These are phyloP conservation scores for Phytophthora fragariaefolia DNA, from an alignment of 352 stramenopile species.

Conservation along the genomic window DNA sequence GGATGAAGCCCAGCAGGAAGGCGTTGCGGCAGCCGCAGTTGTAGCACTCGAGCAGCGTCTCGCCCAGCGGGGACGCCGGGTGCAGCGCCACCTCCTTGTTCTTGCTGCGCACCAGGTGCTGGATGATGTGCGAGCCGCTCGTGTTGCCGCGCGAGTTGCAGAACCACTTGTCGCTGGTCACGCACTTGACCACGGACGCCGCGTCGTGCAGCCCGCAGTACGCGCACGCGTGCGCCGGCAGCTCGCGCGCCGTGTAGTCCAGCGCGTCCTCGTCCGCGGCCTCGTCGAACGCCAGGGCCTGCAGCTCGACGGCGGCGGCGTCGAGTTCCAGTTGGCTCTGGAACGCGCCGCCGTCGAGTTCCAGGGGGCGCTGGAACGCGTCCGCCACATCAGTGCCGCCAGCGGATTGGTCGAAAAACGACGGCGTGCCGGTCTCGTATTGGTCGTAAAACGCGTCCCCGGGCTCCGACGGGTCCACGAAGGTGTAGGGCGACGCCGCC, in stretches of 20 bases:
- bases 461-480: slow-evolving; percentile 63
- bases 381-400: slow-evolving; percentile 18
- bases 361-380: no score
- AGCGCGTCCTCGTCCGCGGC: slow-evolving; percentile 70
- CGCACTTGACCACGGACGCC: slow-evolving; percentile 96
- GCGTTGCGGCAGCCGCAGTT: slow-evolving; percentile 99
- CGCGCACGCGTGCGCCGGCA: slow-evolving; percentile 93
- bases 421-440: slow-evolving; percentile 42
- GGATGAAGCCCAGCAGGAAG: slow-evolving; percentile 99
- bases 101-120: slow-evolving; percentile 97
- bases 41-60: slow-evolving; percentile 99
- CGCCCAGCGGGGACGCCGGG: slow-evolving; percentile 95
- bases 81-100: slow-evolving; percentile 93
- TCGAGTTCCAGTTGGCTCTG: slow-evolving; percentile 51
- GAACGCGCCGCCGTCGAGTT: slow-evolving; percentile 44
- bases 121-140: slow-evolving; percentile 96
- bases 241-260: slow-evolving; percentile 71
- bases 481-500: slow-evolving; percentile 56
- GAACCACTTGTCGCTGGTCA: slow-evolving; percentile 98
- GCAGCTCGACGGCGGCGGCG: slow-evolving; percentile 56
- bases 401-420: slow-evolving; percentile 41
- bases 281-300: slow-evolving; percentile 76
- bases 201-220: slow-evolving; percentile 99
- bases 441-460: slow-evolving; percentile 69
- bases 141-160: slow-evolving; percentile 97